These are phyloP conservation scores for Trypanosoma vivax DNA, from an alignment of 208 protist genomes.

Conservation along the genomic window DNA sequence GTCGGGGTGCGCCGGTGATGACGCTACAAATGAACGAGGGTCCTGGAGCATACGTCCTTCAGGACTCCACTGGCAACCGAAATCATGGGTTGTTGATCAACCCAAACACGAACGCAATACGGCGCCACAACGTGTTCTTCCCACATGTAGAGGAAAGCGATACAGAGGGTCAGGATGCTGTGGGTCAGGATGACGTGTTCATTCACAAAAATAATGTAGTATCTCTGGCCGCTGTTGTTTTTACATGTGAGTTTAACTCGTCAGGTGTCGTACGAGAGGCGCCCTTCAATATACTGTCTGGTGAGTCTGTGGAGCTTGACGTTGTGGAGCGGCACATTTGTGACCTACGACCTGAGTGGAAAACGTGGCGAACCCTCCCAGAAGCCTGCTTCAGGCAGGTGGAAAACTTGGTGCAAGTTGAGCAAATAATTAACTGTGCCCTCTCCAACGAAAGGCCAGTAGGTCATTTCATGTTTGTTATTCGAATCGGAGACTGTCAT, in stretches of 20 bases:
- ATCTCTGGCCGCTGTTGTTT: constrained; percentile 70
- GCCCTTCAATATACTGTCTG: constrained; percentile 57
- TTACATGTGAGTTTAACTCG: constrained; percentile 66
- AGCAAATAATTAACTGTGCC: constrained; percentile 67
- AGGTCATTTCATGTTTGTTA: constrained; percentile 81
- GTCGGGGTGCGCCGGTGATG: constrained; percentile 56
- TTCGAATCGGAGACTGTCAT: constrained; percentile 82
- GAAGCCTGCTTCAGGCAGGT: constrained; percentile 54
- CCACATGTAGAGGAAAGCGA: constrained; percentile 28
- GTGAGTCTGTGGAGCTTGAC: constrained; percentile 18
- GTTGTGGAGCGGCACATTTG: constrained; percentile 46
- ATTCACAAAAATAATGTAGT: constrained; percentile 80
- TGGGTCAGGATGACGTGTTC: constrained; percentile 32
- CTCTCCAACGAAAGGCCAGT: constrained; percentile 36
- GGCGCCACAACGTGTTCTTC: constrained; percentile 70
- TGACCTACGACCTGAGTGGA: constrained; percentile 49
- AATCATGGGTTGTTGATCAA: constrained; percentile 80
- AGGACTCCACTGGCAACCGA: constrained; percentile 53
- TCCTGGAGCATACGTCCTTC: constrained; percentile 70
- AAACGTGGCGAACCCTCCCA: constrained; percentile 63
- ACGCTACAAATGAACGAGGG: constrained; percentile 81
- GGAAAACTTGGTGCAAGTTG: constrained; percentile 61
- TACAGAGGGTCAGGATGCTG: constrained; percentile 25
- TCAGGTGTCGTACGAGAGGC: constrained; percentile 46
- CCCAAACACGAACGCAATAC: constrained; percentile 46